These are phyloP conservation scores for Exophiala bonariae DNA, from an alignment of 2,329 filamentous ascomycete genomes.

Conservation along the genomic window DNA sequence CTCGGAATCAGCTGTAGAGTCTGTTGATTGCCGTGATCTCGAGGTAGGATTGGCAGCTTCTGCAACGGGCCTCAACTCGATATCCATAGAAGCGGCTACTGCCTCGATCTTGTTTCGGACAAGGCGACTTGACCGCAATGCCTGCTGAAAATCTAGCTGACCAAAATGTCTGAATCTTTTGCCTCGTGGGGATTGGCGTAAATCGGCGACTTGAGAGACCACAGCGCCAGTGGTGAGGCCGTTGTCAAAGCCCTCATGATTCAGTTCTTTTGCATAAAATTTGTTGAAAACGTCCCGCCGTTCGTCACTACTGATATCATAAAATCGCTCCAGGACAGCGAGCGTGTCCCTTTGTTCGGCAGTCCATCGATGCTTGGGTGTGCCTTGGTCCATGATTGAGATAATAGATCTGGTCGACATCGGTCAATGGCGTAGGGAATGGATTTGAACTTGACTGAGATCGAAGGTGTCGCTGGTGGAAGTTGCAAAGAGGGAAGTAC, in stretches of 20 bases:
- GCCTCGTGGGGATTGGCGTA: neutral
- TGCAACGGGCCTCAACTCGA: neutral
- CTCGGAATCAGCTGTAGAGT: neutral
- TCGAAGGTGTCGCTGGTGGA: too few relatives aligned
- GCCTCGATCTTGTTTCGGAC: neutral
- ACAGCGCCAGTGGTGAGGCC: neutral
- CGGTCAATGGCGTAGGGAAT: too few relatives aligned
- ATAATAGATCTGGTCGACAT: neutral
- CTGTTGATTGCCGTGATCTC: neutral
- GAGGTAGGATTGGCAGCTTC: neutral
- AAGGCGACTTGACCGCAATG: neutral
- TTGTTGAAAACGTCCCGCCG: neutral
- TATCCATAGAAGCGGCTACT: neutral
- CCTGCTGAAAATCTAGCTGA: neutral
- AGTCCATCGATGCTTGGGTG: neutral
- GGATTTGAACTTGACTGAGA: too few relatives aligned
- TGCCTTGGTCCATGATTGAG: neutral
- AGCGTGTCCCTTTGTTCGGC: neutral
- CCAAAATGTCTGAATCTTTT: neutral
- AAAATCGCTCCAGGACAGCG: neutral
- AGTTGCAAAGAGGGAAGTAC: too few relatives aligned
- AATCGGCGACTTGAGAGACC: conserved; percentile 4
- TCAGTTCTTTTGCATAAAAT: conserved; percentile 1
- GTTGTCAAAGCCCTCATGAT: neutral
- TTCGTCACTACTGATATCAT: neutral